Evolutionary conservation across 306 rosid species (phyloP), one percentile per base, ranked within the genome.

Genomic region (Trifolium fragiferum): DNA sequence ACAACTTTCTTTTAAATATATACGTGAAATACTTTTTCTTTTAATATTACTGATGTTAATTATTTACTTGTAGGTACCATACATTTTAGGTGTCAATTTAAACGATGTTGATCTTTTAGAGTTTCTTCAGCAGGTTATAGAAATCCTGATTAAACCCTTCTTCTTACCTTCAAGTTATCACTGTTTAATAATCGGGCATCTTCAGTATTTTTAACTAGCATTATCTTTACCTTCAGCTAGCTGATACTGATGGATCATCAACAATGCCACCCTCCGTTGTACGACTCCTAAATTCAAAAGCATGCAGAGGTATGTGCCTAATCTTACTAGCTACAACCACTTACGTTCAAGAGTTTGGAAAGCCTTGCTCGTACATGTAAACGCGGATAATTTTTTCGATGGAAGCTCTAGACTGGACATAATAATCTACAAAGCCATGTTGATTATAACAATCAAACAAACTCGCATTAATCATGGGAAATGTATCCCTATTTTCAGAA

Each of bases 221-320:
- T 74, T 78, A 25, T 71, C 40, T 37, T 73, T 18, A 35, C 81
- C 67, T 76, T 77, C 76, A 94, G 97, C 96, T 92, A 54, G 85
- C 89, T 73, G 97, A 90, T 77, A 92, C 97, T 15, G 97, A 90
- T 84, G 99, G 99, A 75, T 94, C 97, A 53, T 92, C 99, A 72
- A 88, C 87, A 64, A 82, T 85, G 67, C 99, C 97, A 6, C 96
- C 90, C 57, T 87, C 97, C 25, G 97, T 94, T 69, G 74, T 90
- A 66, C 90, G 97, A 49, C 77, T 92, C 83, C 89, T 94, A 47
- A 94, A 92, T 85, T 88, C 76, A 38, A 94, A 94, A 83, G 96
- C 99, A 27, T 92, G 99, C 81, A 87, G 99, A 85, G 97, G 99
- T 94, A 86, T 53, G 66, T 76, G 58, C 74, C 19, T 59, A 20